Evolutionary conservation across 2,329 filamentous ascomycete species (phyloP).

Genomic region (Ambrosiella xylebori): DNA sequence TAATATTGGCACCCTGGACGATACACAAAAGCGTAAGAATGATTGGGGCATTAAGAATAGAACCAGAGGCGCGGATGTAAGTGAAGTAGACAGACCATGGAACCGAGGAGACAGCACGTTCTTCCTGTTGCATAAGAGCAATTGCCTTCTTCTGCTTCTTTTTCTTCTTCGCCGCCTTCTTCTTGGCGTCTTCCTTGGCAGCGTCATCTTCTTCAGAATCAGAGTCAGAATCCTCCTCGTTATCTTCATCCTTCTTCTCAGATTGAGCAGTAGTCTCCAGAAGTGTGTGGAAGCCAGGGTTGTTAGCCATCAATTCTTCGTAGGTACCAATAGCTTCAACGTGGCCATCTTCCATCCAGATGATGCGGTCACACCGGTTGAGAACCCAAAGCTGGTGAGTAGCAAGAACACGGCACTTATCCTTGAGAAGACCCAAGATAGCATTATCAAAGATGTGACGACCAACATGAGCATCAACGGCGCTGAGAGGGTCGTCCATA

Average conservation of each 20-base stretch:
- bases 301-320: conserved; percentile 64
- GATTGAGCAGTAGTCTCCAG: conserved; percentile 73
- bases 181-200: conserved; percentile 23
- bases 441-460: conserved; percentile 81
- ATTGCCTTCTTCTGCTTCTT: conserved; percentile 41
- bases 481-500: conserved; percentile 52
- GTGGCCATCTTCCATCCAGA: conserved; percentile 78
- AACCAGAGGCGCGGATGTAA: conserved; percentile 61
- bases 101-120: conserved; percentile 58
- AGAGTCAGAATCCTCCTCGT: conserved; percentile 27
- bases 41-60: conserved; percentile 49
- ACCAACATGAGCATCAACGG: conserved; percentile 53
- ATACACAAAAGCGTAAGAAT: conserved; percentile 46
- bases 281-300: conserved; percentile 61
- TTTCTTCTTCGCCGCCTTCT: conserved; percentile 22
- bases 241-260: conserved; percentile 37
- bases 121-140: conserved; percentile 54
- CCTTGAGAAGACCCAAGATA: conserved; percentile 70
- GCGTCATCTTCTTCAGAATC: conserved; percentile 24
- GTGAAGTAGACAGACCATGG: conserved; percentile 63
- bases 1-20: conserved; percentile 70
- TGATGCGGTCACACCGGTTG: conserved; percentile 74
- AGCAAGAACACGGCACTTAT: conserved; percentile 80
- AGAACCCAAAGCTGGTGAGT: conserved; percentile 93
- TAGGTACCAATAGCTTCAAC: conserved; percentile 82